Evolutionary conservation across 306 rosid species (phyloP).

Genomic region (Castanopsis chinensis): DNA sequence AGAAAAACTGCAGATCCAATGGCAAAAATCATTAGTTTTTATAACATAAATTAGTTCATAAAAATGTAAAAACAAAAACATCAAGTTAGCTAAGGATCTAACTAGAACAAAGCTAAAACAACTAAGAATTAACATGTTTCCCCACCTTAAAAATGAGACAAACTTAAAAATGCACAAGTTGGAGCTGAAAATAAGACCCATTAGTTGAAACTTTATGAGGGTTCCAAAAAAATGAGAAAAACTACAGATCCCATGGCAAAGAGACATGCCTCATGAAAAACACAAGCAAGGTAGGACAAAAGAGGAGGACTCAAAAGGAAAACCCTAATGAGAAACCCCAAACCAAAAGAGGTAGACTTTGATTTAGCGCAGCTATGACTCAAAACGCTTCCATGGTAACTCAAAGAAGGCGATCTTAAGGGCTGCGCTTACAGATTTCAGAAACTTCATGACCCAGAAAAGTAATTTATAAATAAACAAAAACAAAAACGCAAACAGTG

Average conservation of each 20-base stretch:
- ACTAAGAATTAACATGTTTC: conserved; percentile 28
- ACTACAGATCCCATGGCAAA: conserved; percentile 25
- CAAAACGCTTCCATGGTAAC: conserved; percentile 71
- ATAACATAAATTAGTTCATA: no score
- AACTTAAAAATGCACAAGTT: conserved; percentile 16
- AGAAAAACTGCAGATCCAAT: conserved; percentile 18
- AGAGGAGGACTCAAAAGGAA: conserved; percentile 45
- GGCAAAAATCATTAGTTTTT: neutral
- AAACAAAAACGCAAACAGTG: neutral
- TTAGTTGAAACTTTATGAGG: conserved; percentile 22
- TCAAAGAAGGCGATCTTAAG: conserved; percentile 91
- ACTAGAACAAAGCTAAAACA: no score
- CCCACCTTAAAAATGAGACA: conserved; percentile 50
- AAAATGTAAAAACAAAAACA: neutral
- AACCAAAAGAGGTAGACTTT: conserved; percentile 3
- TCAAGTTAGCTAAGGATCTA: neutral
- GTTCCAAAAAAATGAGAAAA: conserved; percentile 10
- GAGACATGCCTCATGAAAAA: conserved; percentile 31
- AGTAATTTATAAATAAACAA: neutral
- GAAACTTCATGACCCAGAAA: no score
- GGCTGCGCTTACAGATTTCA: conserved; percentile 47
- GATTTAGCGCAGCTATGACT: conserved; percentile 80
- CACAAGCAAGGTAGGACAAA: conserved; percentile 32
- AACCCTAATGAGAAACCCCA: conserved; percentile 62
- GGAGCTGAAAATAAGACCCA: conserved; percentile 24